phyloP scores from a whole-genome alignment of 768 basidiomycete species.

The Xerocomus potaroensis region DNA sequence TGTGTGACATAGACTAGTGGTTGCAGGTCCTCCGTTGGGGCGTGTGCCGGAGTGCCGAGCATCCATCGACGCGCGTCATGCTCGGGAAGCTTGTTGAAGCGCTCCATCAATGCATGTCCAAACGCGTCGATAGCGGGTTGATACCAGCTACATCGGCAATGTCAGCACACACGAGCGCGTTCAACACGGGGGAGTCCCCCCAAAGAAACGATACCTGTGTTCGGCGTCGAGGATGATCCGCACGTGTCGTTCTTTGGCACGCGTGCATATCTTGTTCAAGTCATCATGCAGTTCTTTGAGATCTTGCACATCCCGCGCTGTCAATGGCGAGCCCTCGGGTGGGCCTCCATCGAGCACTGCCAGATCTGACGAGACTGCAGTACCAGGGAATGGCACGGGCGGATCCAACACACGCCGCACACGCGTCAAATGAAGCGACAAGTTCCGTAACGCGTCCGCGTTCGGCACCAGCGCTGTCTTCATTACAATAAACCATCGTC shows the following conservation, averaged over 20 bases:
- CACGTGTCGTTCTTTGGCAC: conserved; percentile 58
- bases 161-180: neutral
- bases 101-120: conserved; percentile 66
- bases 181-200: too few species aligned
- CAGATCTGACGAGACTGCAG: conserved; percentile 55
- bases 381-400: conserved; percentile 64
- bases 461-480: conserved; percentile 70
- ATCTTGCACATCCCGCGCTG: conserved; percentile 51
- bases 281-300: conserved; percentile 60
- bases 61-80: conserved; percentile 9
- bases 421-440: conserved; percentile 55
- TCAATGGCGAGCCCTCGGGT: conserved; percentile 32
- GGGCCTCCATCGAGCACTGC: conserved; percentile 38
- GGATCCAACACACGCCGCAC: conserved; percentile 33
- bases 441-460: conserved; percentile 52
- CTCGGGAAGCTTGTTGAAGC: conserved; percentile 56
- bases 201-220: conserved; percentile 46
- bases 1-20: conserved; percentile 83
- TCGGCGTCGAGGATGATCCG: conserved; percentile 83
- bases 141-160: conserved; percentile 44
- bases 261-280: conserved; percentile 59
- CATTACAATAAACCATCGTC: neutral
- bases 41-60: neutral
- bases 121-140: conserved; percentile 81
- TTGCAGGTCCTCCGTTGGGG: conserved; percentile 34